A percentile compares a stretch with the other conserved stretches of the same genome.
Evolutionary conservation across 2,329 filamentous ascomycete genomes (phyloP).

Genomic region (Diplocarpon rosae): DNA sequence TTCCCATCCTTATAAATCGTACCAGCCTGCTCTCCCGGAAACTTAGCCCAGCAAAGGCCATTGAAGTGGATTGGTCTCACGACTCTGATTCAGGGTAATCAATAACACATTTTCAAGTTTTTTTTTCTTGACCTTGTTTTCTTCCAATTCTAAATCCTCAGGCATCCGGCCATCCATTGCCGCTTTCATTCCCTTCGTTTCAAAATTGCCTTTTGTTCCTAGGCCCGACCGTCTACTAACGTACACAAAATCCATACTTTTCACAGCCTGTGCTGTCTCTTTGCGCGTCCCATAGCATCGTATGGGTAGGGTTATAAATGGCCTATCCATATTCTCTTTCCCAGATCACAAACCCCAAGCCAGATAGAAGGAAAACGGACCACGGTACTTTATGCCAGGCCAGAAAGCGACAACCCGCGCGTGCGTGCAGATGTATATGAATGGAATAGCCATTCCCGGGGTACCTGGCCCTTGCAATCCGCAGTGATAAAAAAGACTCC

Average conservation of each 20-base stretch:
- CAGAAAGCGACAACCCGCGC: not conserved
- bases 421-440: slow-evolving; percentile 4
- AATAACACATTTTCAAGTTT: not conserved
- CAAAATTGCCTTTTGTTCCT: not conserved
- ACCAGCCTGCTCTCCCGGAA: too few species aligned
- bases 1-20: too few species aligned
- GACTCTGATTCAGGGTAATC: too few species aligned
- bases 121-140: not conserved
- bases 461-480: slow-evolving; percentile 3
- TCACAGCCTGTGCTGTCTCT: not conserved
- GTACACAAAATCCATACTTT: slow-evolving; percentile 2
- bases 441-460: slow-evolving; percentile 5
- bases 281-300: not conserved
- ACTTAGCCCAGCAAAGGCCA: too few species aligned
- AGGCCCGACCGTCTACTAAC: not conserved
- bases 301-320: too few species aligned
- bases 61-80: too few species aligned
- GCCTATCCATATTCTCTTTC: too few species aligned
- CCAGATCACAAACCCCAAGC: too few species aligned
- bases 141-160: not conserved
- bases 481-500: not conserved
- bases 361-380: not conserved
- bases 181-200: not conserved
- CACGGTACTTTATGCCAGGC: not conserved
- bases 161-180: not conserved